phyloP scores from a whole-genome alignment of 2,329 filamentous ascomycete genomes.

The Ceratocystis eucalypticola region DNA sequence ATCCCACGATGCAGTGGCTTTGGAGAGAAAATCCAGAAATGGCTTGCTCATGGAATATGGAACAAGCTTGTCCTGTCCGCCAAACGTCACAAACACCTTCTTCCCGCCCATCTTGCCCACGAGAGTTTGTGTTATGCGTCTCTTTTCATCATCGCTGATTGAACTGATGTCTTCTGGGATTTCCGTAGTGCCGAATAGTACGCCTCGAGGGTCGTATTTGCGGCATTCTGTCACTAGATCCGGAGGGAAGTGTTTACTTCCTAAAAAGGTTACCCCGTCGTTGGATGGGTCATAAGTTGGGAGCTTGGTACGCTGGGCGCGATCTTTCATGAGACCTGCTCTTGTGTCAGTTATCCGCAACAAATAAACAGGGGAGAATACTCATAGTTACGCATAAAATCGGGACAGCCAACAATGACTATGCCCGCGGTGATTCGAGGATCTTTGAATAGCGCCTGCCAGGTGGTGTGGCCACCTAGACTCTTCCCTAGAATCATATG shows the following conservation, averaged over 20 bases:
- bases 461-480: constrained; percentile 75
- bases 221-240: constrained; percentile 50
- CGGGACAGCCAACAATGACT: constrained; percentile 75
- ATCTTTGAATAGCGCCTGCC: constrained; percentile 70
- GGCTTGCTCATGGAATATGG: constrained; percentile 48
- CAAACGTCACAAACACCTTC: constrained; percentile 50
- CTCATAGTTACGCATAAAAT: constrained; percentile 52
- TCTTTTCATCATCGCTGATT: constrained; percentile 27
- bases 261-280: constrained; percentile 52
- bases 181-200: constrained; percentile 47
- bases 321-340: constrained; percentile 56
- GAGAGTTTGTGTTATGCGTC: constrained; percentile 28
- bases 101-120: constrained; percentile 44
- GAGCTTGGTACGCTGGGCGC: constrained; percentile 58
- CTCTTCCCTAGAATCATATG: constrained; percentile 73
- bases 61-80: constrained; percentile 56
- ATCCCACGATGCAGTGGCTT: constrained; percentile 40
- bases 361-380: not conserved
- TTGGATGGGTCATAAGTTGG: constrained; percentile 43
- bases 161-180: constrained; percentile 30
- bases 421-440: constrained; percentile 65
- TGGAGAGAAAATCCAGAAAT: constrained; percentile 49
- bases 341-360: not conserved
- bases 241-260: constrained; percentile 62
- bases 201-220: constrained; percentile 59